Evolutionary conservation across 805 yeast species (phyloP).

Genomic region (Wickerhamomyces bovis): DNA sequence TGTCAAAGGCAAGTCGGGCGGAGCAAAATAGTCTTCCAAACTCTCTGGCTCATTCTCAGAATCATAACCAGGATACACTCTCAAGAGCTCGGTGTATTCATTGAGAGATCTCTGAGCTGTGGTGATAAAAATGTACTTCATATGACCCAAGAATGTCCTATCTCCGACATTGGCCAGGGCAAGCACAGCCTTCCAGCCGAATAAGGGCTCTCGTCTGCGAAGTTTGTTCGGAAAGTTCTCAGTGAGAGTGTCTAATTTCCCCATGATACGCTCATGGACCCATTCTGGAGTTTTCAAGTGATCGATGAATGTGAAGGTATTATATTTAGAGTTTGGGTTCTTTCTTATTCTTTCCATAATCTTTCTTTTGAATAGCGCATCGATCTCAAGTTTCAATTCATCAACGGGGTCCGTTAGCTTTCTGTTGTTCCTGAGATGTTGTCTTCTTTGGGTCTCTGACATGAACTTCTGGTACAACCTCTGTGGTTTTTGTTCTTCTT

Average conservation of each 20-base stretch:
- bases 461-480: background rate
- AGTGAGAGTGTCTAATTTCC: background rate
- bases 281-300: background rate
- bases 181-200: background rate
- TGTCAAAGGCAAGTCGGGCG: background rate
- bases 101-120: background rate
- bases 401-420: background rate
- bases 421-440: background rate
- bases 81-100: background rate
- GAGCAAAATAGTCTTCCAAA: background rate
- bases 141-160: background rate
- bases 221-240: background rate
- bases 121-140: background rate
- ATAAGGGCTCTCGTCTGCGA: background rate
- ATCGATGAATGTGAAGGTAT: background rate
- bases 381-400: background rate
- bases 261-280: background rate
- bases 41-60: background rate
- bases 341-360: background rate
- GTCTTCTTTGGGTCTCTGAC: background rate
- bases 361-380: slow-evolving; percentile 1
- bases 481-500: background rate
- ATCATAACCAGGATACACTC: background rate
- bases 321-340: background rate
- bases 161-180: background rate